Percentiles rank a stretch among this genome's conserved stretches.
Conservation (phyloP, 2,329 filamentous ascomycete species). For the Onygena corvina region DNA sequence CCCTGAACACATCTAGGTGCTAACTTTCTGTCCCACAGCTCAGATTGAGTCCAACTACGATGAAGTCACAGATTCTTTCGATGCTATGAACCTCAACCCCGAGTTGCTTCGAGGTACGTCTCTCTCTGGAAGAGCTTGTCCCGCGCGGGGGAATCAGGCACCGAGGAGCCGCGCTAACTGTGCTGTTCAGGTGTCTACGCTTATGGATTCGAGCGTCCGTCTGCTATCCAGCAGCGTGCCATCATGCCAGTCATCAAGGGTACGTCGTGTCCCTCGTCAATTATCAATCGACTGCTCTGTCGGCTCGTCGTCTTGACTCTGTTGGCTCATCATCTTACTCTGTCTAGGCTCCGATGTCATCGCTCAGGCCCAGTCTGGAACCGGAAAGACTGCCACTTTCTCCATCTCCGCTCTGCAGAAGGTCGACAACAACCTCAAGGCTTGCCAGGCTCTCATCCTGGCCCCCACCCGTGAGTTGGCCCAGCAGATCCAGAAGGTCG, state of each 20-base stretch:
- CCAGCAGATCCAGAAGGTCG: conserved; percentile 94
- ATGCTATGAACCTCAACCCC: conserved; percentile 91
- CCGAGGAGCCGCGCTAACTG: conserved; percentile 19
- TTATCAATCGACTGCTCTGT: no score
- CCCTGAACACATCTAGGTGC: not conserved
- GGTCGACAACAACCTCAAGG: conserved; percentile 88
- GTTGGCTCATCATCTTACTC: conserved; percentile 10
- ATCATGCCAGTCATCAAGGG: conserved; percentile 99
- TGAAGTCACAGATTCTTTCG: conserved; percentile 98
- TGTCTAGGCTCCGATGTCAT: conserved; percentile 85
- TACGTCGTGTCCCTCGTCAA: conserved; percentile 37
- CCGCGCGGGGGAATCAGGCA: conserved; percentile 7
- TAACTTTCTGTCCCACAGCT: conserved; percentile 45
- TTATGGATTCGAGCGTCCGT: conserved; percentile 99
- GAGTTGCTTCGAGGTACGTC: conserved; percentile 85
- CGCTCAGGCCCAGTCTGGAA: conserved; percentile 98
- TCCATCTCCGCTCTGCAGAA: conserved; percentile 98
- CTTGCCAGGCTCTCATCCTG: conserved; percentile 91
- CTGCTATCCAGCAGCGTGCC: conserved; percentile 98
- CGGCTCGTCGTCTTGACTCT: not conserved
- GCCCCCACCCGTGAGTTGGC: conserved; percentile 94
- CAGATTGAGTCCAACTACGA: conserved; percentile 99
- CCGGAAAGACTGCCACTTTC: conserved; percentile 99
- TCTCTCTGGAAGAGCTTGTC: not conserved
- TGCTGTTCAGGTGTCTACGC: conserved; percentile 67